Conservation (phyloP, 495 filamentous ascomycete genomes). For the Lepraria neglecta region DNA sequence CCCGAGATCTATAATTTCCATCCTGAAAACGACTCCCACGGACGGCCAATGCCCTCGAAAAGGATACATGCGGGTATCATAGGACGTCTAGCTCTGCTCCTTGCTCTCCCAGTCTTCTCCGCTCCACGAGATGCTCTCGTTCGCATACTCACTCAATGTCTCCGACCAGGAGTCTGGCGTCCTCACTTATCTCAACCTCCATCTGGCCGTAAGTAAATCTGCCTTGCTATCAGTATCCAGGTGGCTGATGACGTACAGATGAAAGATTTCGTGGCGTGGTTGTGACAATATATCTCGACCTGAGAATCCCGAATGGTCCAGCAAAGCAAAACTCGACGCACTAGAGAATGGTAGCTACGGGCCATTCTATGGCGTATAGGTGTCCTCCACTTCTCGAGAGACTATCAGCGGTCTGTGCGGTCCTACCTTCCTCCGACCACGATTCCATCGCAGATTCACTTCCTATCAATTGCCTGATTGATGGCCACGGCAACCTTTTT, state of each 20-base stretch:
- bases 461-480: too few relatives aligned
- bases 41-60: background rate
- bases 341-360: slow-evolving; percentile 22
- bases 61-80: slow-evolving; percentile 18
- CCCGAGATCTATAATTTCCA: slow-evolving; percentile 20
- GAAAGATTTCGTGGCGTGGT: slow-evolving; percentile 22
- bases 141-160: background rate
- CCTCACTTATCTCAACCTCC: slow-evolving; percentile 5
- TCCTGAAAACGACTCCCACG: background rate
- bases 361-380: slow-evolving; percentile 21
- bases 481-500: too few relatives aligned
- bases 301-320: slow-evolving; percentile 8
- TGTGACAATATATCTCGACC: slow-evolving; percentile 26
- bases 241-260: slow-evolving; percentile 7
- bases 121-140: slow-evolving; percentile 1
- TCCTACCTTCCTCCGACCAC: background rate
- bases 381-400: too few relatives aligned
- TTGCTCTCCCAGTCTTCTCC: slow-evolving; percentile 28
- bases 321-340: background rate
- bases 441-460: too few relatives aligned
- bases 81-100: slow-evolving; percentile 24
- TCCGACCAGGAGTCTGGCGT: slow-evolving; percentile 18
- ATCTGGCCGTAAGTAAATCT: slow-evolving; percentile 18
- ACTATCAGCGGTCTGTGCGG: background rate
- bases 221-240: background rate